Evolutionary conservation across 257 asterid genomes (phyloP).

Genomic region (Lycium ferocissimum): DNA sequence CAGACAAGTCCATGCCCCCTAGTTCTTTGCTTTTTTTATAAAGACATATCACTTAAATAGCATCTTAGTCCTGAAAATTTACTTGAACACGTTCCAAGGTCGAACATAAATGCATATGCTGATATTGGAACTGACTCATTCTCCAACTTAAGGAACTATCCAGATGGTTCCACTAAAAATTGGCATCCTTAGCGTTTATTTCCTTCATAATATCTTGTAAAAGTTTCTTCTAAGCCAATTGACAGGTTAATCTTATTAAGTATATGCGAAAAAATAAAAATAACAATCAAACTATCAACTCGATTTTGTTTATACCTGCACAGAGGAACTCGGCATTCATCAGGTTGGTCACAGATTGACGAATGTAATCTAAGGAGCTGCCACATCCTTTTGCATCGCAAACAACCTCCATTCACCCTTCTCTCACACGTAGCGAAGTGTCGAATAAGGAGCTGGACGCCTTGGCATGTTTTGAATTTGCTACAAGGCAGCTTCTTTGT

Average conservation of each 20-base stretch:
- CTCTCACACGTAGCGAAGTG: slow-evolving; percentile 80
- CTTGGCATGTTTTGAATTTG: slow-evolving; percentile 84
- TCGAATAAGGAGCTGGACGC: slow-evolving; percentile 76
- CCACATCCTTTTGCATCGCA: slow-evolving; percentile 89
- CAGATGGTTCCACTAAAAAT: not conserved
- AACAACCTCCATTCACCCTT: slow-evolving; percentile 82
- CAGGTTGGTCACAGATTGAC: slow-evolving; percentile 73
- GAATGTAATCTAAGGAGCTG: slow-evolving; percentile 83
- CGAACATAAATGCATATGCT: not conserved
- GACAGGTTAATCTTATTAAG: not conserved
- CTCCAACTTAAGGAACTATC: not conserved
- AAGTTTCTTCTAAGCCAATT: not conserved
- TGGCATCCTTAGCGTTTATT: not conserved
- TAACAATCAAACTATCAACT: not conserved
- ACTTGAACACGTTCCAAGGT: too few relatives aligned
- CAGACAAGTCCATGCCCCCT: not conserved
- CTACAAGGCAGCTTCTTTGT: slow-evolving; percentile 71
- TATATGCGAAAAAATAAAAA: not conserved
- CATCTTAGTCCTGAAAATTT: not conserved
- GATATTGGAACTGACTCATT: not conserved
- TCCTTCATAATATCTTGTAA: not conserved
- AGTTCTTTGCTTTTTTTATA: not conserved
- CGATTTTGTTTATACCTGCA: slow-evolving; percentile 65
- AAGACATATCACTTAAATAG: not conserved
- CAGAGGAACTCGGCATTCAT: slow-evolving; percentile 82